Evolutionary conservation across 2,329 filamentous ascomycete species (phyloP), one percentile per base, ranked within the genome.

Genomic region (Blastomyces parvus): DNA sequence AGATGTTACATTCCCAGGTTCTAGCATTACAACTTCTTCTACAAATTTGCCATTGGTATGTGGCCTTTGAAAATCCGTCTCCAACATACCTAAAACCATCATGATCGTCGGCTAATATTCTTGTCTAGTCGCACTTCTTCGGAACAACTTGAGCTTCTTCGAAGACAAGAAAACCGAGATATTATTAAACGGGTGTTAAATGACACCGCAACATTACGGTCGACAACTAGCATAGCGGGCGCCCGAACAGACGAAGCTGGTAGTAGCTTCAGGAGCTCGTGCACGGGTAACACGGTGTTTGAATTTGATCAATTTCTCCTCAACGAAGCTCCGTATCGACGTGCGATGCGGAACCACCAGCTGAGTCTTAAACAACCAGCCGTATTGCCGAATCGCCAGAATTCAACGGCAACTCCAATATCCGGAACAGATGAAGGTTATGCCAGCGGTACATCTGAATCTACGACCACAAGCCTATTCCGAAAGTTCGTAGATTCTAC

Each of bases 1-100:
- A 73, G 33, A 68, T 71, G 58, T 63, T 77, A 55, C 74, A 72
- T 33, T 69, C 72, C 25, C 76, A 77, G 61, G 71, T 77, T 6
- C 66, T 70, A 46, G 75, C 76, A 13, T 66, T 77, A 22, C 74
- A 77, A 53, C 62, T 77, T 27, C 66, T 78, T 59, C 66, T 77
- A 27, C 74, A 77, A 63, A 74, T 73, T 40, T 74, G 72, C 56
- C 73, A 76, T 68, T 76, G 74, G 75, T 77, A 61, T 27, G 66
- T 67, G 6, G 14, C n/a, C 56, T 17, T 38, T 38, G 6, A 11
- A n/a, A 33, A 36, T n/a, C 14, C n/a, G 22, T 9, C 33, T 6
- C 19, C 3, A 46, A 38, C 42, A 17, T 13, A 7, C 2, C 48
- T 2, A 17, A 14, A 30, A 19, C 19, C 9, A n/a, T 42, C 30